These are phyloP conservation scores for Fraxinus pennsylvanica DNA, from an alignment of 257 asterid genomes.

Conservation along the genomic window DNA sequence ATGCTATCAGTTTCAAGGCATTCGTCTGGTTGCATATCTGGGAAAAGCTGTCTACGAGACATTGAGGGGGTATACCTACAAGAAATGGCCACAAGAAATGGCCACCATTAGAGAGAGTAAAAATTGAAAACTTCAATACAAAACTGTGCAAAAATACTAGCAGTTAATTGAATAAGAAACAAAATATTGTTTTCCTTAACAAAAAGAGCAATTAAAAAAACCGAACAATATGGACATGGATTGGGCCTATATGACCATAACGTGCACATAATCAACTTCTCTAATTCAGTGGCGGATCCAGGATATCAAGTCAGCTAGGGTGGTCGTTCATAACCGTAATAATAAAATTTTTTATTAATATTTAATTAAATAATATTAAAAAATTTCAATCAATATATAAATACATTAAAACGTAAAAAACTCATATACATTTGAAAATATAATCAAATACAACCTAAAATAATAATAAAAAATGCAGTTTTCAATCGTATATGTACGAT, in stretches of 20 bases:
- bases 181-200: conserved; percentile 2
- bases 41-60: conserved; percentile 56
- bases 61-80: conserved; percentile 67
- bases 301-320: too few relatives aligned
- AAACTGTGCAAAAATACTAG: not conserved
- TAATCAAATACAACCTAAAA: too few relatives aligned
- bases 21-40: conserved; percentile 42
- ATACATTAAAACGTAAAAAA: too few relatives aligned
- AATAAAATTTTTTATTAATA: too few relatives aligned
- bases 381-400: too few relatives aligned
- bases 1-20: conserved; percentile 43
- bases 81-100: conserved; percentile 23
- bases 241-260: not conserved
- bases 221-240: not conserved
- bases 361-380: too few relatives aligned
- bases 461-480: too few relatives aligned
- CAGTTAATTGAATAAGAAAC: not conserved
- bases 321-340: too few relatives aligned
- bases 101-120: conserved; percentile 7
- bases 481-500: too few relatives aligned
- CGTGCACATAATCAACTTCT: not conserved
- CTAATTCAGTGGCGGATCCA: not conserved
- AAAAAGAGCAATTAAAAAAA: not conserved
- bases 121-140: not conserved
- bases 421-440: too few relatives aligned